These are phyloP conservation scores for Brassica incana DNA, from an alignment of 345 rosid genomes.

Conservation along the genomic window DNA sequence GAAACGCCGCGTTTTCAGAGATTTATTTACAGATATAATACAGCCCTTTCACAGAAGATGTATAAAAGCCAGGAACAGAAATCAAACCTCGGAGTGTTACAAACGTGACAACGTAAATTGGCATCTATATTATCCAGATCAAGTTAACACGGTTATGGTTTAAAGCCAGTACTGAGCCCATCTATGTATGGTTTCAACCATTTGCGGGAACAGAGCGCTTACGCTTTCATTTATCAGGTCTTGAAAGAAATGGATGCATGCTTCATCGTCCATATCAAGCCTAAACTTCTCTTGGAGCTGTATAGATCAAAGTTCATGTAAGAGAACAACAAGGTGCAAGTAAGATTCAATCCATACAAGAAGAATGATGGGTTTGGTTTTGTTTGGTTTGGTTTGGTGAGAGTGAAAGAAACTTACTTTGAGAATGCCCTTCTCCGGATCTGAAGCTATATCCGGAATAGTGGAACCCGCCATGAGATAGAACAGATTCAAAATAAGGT, in stretches of 20 bases:
- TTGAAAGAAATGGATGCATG: slow-evolving; percentile 95
- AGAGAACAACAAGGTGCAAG: neutral
- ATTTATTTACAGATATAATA: slow-evolving; percentile 15
- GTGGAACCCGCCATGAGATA: slow-evolving; percentile 98
- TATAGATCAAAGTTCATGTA: neutral
- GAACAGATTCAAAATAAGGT: slow-evolving; percentile 89
- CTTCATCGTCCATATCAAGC: slow-evolving; percentile 92
- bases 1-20: neutral
- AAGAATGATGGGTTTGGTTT: neutral
- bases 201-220: slow-evolving; percentile 95
- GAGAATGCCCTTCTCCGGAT: slow-evolving; percentile 97
- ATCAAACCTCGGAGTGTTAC: neutral
- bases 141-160: neutral
- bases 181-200: slow-evolving; percentile 98
- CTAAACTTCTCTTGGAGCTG: slow-evolving; percentile 99
- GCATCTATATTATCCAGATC: slow-evolving; percentile 1
- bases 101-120: slow-evolving; percentile 6
- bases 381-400: no score
- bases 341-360: neutral
- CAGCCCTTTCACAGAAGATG: neutral
- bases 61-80: neutral
- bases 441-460: slow-evolving; percentile 94
- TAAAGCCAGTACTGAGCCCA: slow-evolving; percentile 97
- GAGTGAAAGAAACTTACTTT: slow-evolving; percentile 54
- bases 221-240: slow-evolving; percentile 98